Conservation (phyloP, 371 early-diverging fungal genomes). For the Smittium mucronatum region DNA sequence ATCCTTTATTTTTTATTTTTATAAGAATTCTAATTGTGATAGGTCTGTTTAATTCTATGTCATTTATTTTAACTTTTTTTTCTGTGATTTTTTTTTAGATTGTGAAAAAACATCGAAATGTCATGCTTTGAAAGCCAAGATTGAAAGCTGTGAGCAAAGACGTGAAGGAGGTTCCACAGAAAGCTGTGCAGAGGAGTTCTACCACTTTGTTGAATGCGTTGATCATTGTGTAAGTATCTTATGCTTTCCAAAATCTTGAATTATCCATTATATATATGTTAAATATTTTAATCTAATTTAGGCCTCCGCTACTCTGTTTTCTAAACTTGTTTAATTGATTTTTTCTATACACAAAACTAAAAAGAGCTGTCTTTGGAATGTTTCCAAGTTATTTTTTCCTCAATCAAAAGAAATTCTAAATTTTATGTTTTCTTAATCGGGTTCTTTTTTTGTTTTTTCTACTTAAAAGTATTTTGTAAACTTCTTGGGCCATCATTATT, state of each 20-base stretch:
- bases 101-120: conserved; percentile 27
- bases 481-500: too few relatives aligned
- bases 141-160: conserved; percentile 26
- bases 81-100: conserved; percentile 4
- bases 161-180: conserved; percentile 28
- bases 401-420: not conserved
- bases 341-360: too few relatives aligned
- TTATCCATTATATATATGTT: conserved; percentile 21
- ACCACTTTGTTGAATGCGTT: conserved; percentile 33
- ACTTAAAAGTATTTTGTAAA: too few relatives aligned
- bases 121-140: conserved; percentile 28
- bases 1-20: conserved; percentile 9
- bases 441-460: too few relatives aligned
- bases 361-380: too few relatives aligned
- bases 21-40: not conserved
- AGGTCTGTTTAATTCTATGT: not conserved
- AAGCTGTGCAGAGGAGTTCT: conserved; percentile 31
- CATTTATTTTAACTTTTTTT: not conserved
- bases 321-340: not conserved
- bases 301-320: not conserved
- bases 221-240: conserved; percentile 31
- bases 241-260: not conserved
- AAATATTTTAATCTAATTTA: not conserved
- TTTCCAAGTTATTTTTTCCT: not conserved
- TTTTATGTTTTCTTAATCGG: not conserved